Percentiles rank a stretch among this genome's conserved stretches.
phyloP scores from a whole-genome alignment of 2,329 filamentous ascomycete species.

The Talaromyces sp. region DNA sequence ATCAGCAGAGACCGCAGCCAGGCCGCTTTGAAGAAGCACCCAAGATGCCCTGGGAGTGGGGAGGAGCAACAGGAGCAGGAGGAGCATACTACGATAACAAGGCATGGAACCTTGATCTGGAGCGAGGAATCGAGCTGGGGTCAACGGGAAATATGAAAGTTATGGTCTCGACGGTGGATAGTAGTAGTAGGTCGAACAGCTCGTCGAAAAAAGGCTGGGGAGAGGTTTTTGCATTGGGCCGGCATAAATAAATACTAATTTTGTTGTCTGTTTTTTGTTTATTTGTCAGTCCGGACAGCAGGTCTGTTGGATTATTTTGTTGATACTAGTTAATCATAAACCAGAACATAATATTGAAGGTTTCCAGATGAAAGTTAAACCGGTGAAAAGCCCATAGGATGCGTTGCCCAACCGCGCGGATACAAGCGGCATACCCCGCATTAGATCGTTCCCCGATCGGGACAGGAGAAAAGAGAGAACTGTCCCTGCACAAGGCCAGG shows the following conservation, averaged over 20 bases:
- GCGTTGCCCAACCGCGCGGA: not conserved
- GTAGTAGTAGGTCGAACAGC: not conserved
- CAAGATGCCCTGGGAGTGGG: not conserved
- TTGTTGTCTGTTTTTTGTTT: not conserved
- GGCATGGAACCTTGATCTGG: not conserved
- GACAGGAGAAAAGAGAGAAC: no score
- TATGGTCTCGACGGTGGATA: conserved; percentile 5
- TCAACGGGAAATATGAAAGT: conserved; percentile 7
- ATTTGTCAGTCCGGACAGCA: not conserved
- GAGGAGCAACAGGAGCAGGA: not conserved
- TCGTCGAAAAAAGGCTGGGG: conserved; percentile 5
- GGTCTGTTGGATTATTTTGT: not conserved
- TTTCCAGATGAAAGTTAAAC: not conserved
- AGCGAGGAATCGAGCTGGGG: conserved; percentile 7
- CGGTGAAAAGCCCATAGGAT: not conserved
- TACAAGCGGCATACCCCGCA: not conserved
- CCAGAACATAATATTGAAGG: not conserved
- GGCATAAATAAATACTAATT: not conserved
- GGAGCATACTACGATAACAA: not conserved
- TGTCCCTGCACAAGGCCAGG: not conserved
- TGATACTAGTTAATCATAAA: not conserved
- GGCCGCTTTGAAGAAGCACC: not conserved
- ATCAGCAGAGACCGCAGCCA: not conserved
- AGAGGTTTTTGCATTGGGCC: conserved; percentile 10
- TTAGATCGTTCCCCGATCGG: not conserved